Percentiles rank a stretch among this genome's conserved stretches.
Conservation (phyloP, 2,329 filamentous ascomycete species). For the Cercospora berteroae region DNA sequence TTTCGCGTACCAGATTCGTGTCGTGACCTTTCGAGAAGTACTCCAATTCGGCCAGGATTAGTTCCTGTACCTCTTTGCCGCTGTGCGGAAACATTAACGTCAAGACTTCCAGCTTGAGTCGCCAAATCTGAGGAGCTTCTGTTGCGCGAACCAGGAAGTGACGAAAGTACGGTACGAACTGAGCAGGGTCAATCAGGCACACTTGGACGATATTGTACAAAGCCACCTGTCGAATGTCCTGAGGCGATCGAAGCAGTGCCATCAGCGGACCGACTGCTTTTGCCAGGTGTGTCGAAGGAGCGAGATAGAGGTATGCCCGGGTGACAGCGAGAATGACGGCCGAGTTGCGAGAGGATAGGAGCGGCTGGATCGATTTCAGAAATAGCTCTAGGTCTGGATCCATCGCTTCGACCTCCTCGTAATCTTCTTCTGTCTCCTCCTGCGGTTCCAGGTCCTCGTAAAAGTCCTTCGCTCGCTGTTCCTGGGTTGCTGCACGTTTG, state of each 20-base stretch:
- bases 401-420: constrained; percentile 59
- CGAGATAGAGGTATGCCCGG: constrained; percentile 80
- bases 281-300: constrained; percentile 72
- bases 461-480: constrained; percentile 59
- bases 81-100: constrained; percentile 88
- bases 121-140: constrained; percentile 80
- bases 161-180: constrained; percentile 84
- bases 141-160: constrained; percentile 84
- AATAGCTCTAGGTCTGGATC: constrained; percentile 82
- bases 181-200: constrained; percentile 68
- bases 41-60: constrained; percentile 89
- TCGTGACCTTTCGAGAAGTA: constrained; percentile 81
- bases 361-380: constrained; percentile 73
- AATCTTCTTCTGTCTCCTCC: constrained; percentile 48
- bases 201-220: constrained; percentile 96
- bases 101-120: constrained; percentile 85
- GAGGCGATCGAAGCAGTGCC: constrained; percentile 76
- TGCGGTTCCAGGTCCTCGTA: constrained; percentile 66
- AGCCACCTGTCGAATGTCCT: constrained; percentile 85
- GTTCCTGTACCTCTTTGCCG: constrained; percentile 70
- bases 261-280: constrained; percentile 78
- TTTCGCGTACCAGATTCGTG: constrained; percentile 77
- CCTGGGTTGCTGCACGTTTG: constrained; percentile 49
- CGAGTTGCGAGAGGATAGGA: constrained; percentile 89
- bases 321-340: constrained; percentile 87